Base-by-base conservation (phyloP, 805 yeast genomes). In the Cyberlindnera mrakii region DNA sequence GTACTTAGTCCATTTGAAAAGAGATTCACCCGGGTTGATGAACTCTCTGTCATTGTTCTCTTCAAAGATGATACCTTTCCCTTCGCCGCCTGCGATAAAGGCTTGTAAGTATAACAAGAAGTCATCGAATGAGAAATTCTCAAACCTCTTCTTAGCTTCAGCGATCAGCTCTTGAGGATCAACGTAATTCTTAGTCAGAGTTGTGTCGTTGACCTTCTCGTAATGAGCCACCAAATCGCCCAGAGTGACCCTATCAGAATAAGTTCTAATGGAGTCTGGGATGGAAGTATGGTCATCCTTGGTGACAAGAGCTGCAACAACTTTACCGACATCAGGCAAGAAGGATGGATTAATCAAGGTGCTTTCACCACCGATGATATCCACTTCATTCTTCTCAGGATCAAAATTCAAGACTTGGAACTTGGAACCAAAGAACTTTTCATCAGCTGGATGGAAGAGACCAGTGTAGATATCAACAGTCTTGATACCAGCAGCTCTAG, bases 401-500 rank as follows among this genome's bases (percentile, higher is more conserved):
- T 73, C 65, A 40, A 64, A 57, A 10, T 75, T 76, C 39, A 65
- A 58, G n/a, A 55, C 59, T 8, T 57, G 65, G 33, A 52, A 43
- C 7, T 49, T 51, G 7, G 45, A 25, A 7, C 56, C 57, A 13
- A 67, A 54, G 35, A 50, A 53, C 4, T 36, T 38, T 33, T 51
- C 50, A 15, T 52, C 49, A 15, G 52, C 40, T 31, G 64, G 70
- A 45, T 65, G 65, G 50, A 76, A 75, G 30, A 63, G 54, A 0
- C 67, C 55, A 13, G 75, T 72, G 39, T 43, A 30, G n/a, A 77
- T 51, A 48, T 70, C 75, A 41, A 74, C 68, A 0, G 70, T 67
- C 57, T 76, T 77, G 43, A 75, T 43, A n/a, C 80, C 79, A 9
- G 59, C 54, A 1, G 51, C 59, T 50, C 79, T 66, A 17, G 73